phyloP scores from a whole-genome alignment of 129 eudicot genomes.

The Flaveria brownii region DNA sequence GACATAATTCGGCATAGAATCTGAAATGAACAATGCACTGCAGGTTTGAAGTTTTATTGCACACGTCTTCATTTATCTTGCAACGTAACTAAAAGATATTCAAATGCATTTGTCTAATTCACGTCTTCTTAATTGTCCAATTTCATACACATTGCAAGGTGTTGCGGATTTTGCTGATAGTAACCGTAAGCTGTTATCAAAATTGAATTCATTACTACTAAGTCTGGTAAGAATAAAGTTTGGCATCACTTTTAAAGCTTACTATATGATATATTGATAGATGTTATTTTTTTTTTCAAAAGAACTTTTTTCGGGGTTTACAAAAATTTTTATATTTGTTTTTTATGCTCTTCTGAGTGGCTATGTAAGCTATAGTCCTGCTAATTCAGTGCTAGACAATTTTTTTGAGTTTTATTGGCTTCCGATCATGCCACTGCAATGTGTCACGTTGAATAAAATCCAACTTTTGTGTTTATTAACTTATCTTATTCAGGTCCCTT shows the following conservation, averaged over 20 bases:
- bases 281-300: not conserved
- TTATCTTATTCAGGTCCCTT: constrained; percentile 64
- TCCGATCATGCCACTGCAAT: constrained; percentile 1
- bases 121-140: not conserved
- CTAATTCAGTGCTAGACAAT: not conserved
- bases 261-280: not conserved
- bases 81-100: constrained; percentile 12
- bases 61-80: not conserved
- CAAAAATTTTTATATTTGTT: not conserved
- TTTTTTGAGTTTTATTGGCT: not conserved
- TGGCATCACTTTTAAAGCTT: constrained; percentile 13
- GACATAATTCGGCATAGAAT: not conserved
- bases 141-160: constrained; percentile 49
- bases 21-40: not conserved
- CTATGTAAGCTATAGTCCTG: not conserved
- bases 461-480: constrained; percentile 18
- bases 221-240: constrained; percentile 57
- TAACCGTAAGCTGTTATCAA: constrained; percentile 79
- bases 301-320: not conserved
- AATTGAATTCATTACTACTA: constrained; percentile 63
- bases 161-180: constrained; percentile 66
- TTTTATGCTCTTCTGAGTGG: constrained; percentile 7
- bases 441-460: not conserved
- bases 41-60: constrained; percentile 1
- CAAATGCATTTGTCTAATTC: not conserved